These are phyloP conservation scores for Scenedesmus sp. DNA, from an alignment of 163 green algal genomes.

Conservation along the genomic window DNA sequence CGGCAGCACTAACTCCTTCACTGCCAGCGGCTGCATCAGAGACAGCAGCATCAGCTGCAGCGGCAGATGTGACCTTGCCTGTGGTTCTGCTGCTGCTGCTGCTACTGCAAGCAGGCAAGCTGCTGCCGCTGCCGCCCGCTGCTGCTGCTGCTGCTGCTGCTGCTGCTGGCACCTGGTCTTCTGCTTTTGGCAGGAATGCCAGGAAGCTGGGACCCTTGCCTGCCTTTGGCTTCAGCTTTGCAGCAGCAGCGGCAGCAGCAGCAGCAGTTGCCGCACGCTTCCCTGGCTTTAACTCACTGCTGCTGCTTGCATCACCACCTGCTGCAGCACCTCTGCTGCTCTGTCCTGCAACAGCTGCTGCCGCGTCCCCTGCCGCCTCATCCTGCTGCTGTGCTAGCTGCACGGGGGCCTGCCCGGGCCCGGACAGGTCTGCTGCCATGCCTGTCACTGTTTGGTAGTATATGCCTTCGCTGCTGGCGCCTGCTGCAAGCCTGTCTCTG, in stretches of 20 bases:
- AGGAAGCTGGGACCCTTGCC: slow-evolving; percentile 53
- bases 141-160: slow-evolving; percentile 25
- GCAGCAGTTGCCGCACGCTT: slow-evolving; percentile 43
- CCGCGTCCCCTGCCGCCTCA: background rate
- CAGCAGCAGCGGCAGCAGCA: slow-evolving; percentile 28
- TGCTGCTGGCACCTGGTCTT: slow-evolving; percentile 27
- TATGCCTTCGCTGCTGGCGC: slow-evolving; percentile 81
- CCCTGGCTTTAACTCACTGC: slow-evolving; percentile 38
- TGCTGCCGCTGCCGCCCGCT: background rate
- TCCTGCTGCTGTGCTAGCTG: slow-evolving; percentile 36
- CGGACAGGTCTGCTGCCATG: slow-evolving; percentile 83
- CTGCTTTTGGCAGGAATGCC: slow-evolving; percentile 47
- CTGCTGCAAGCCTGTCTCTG: slow-evolving; percentile 71
- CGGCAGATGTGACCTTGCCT: background rate
- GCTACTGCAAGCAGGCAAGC: background rate
- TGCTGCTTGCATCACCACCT: background rate
- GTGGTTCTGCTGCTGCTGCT: background rate
- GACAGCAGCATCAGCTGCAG: background rate
- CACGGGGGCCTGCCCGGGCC: slow-evolving; percentile 47
- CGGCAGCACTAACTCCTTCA: background rate
- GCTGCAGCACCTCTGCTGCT: slow-evolving; percentile 2
- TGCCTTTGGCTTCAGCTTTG: slow-evolving; percentile 34
- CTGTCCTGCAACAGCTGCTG: slow-evolving; percentile 23
- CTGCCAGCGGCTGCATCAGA: background rate
- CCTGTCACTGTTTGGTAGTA: slow-evolving; percentile 91